Base-by-base conservation (phyloP, 176 grass and related monocot genomes). In the Rhynchospora breviuscula region DNA sequence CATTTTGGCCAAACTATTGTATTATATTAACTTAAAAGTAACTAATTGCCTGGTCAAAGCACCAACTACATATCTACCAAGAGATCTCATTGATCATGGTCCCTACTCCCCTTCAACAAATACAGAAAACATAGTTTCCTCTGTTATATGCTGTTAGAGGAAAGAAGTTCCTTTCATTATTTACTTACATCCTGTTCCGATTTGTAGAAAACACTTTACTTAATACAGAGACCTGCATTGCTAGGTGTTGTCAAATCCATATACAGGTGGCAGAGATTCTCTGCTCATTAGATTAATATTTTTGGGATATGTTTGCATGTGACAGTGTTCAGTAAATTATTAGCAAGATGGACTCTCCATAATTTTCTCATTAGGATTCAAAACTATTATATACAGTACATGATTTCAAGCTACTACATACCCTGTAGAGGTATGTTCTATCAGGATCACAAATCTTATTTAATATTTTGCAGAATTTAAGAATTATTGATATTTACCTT, bases 401-500 rank as follows among this genome's bases (percentile, higher is more conserved):
- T 17, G 13, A 70, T 70, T 67, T 67, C 26, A 67, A 67, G 10
- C 29, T 67, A 67, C 29, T 35, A 66, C 33, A 66, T 12, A 33
- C 63, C 63, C 25, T 15, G 67, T 44, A 72, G 44, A 22, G 68
- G 8, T 73, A 23, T 75, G 72, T 56, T 31, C 12, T 54, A 54
- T 43, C 48, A 53, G 72, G 23, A 78, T 33, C 22, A 78, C 12
- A 0, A 35, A 25, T 57, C 49, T 33, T 49, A 56, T 56, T 31
- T 77, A 19, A 13, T 22, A 29, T 22, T 54, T 48, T 17, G 2
- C 49, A 29, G 49, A 78, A 7, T 78, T 78, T 78, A 18, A 78
- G 23, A 47, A 7, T 23, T 57, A 23, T 78, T 56, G 49, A 22
- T 67, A 66, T 53, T 85, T 90, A 98, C 96, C 96, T 95, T 95